Base-by-base conservation (phyloP, 2,329 filamentous ascomycete species). In the Aspergillus novoparasiticus region DNA sequence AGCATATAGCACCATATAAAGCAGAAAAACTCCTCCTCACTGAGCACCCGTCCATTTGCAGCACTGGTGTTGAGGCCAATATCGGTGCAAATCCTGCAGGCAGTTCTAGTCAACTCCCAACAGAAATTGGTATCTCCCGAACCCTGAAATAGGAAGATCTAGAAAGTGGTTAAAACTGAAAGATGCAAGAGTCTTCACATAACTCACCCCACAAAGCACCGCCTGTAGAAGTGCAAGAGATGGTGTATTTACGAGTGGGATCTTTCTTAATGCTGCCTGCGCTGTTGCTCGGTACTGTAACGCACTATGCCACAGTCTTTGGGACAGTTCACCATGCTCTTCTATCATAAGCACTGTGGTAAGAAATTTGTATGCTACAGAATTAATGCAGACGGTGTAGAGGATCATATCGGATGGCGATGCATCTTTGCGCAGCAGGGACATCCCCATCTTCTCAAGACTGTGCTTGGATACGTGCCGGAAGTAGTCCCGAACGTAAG, bases 1-100 rank as follows among this genome's bases (percentile, higher is more conserved):
- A 71, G 39, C 32, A 61, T 68, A 41, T 71, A 71, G 56, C 68
- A 71, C 68, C 69, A 71, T 16, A 71, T 59, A 23, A 69, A 55
- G 55, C 69, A 71, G 58, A 66, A 70, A 30, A 63, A 55, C 36
- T 69, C 68, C 43, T 71, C 69, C 45, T 68, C 66, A 21, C 26
- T 57, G 21, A 30, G 28, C 6, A 2, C 16, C 39, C 51, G 19
- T 32, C 46, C 23, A 32, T 4, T 39, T 12, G 16, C 28, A 21
- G 51, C 58, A 4, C 11, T 55, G 0, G 50, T n/a, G 19, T 62
- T 55, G 30, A 69, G 56, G 9, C 64, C 63, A 6, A 71, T 48
- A 36, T 68, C 69, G 30, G 65, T 68, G 45, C 66, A 68, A 2
- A 67, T 58, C 6, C 68, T 58, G 34, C 69, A 71, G 1, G 69